Base-by-base conservation (phyloP, 2,329 filamentous ascomycete genomes). In the Aschersonia sp. region DNA sequence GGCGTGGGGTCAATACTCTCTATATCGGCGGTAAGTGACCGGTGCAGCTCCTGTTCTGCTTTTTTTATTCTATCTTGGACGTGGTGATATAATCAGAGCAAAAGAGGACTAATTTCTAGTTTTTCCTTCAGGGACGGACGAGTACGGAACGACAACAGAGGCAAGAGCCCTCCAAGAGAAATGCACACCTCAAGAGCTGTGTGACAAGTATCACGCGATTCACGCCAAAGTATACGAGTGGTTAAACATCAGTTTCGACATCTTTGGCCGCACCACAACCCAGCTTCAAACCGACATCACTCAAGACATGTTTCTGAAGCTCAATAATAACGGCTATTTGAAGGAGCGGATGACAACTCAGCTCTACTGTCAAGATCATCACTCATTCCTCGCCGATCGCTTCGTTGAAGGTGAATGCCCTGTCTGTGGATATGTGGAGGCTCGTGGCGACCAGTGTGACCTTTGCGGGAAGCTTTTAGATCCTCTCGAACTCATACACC, bases 131-230 rank as follows among this genome's bases (percentile, higher is more conserved):
- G 39, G 44, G 44, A 45, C 44, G 43, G 87, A 94, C 67, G 85
- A 94, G 66, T 94, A 94, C 62, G 87, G 87, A 48, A 94, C 87
- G 7, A 86, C 87, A 12, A 90, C 87, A 22, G 87, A 94, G 65
- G 90, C 87, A 12, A 90, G 89, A 67, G 87, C 87, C 3, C 75
- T 92, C 42, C 84, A 88, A 60, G 85, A 88, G 60, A 79, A 79
- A 8, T 70, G 85, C 52, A 85, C 79, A 9, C 86, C 87, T 14
- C 73, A 81, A 57, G 75, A 87, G 60, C 76, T 94, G 5, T 94
- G 87, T 68, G 76, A 83, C 64, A 89, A 94, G 67, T 94, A 89
- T 70, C 83, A 88, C 67, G 78, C 78, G 54, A 78, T 90, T 46
- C 87, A 94, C 66, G 78, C 84, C 54, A 84, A 83, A 45, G 82